Conservation (phyloP, 1,284 basidiomycete species). For the Veloboletus limbatus region DNA sequence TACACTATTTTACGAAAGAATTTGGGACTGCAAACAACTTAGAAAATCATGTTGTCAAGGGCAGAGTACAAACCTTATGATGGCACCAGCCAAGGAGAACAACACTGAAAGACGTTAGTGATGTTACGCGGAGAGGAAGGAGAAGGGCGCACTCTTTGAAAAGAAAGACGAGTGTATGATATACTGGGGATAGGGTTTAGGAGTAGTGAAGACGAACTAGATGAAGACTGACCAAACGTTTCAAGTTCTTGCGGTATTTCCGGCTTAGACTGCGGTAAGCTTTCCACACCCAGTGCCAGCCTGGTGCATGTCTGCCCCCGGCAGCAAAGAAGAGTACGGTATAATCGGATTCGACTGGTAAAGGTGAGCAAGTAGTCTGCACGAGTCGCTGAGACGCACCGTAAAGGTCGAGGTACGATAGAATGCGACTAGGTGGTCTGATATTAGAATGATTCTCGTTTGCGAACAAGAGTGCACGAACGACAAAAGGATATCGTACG, state of each 20-base stretch:
- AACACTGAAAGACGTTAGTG: constrained; percentile 51
- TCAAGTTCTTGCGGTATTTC: constrained; percentile 86
- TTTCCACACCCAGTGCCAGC: constrained; percentile 90
- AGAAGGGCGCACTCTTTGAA: constrained; percentile 63
- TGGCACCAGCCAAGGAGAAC: constrained; percentile 79
- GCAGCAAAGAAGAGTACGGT: constrained; percentile 83
- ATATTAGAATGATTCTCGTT: constrained; percentile 7
- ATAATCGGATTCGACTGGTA: constrained; percentile 81
- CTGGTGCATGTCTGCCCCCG: constrained; percentile 70
- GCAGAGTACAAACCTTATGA: constrained; percentile 60
- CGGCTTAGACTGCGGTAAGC: constrained; percentile 77
- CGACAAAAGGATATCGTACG: constrained; percentile 75
- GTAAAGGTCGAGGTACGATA: constrained; percentile 75
- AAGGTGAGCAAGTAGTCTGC: constrained; percentile 1
- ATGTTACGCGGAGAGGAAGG: neutral
- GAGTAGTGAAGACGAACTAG: neutral
- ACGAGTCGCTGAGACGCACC: constrained; percentile 43
- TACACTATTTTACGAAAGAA: constrained; percentile 83
- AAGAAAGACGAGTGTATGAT: constrained; percentile 87
- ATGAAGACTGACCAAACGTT: constrained; percentile 57
- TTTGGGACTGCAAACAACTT: constrained; percentile 57
- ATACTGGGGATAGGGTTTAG: constrained; percentile 46
- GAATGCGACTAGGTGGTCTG: constrained; percentile 52
- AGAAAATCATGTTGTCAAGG: neutral
- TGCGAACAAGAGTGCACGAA: constrained; percentile 41